Base-by-base conservation (phyloP, 495 filamentous ascomycete genomes). In the Chlorociboria aeruginascens region DNA sequence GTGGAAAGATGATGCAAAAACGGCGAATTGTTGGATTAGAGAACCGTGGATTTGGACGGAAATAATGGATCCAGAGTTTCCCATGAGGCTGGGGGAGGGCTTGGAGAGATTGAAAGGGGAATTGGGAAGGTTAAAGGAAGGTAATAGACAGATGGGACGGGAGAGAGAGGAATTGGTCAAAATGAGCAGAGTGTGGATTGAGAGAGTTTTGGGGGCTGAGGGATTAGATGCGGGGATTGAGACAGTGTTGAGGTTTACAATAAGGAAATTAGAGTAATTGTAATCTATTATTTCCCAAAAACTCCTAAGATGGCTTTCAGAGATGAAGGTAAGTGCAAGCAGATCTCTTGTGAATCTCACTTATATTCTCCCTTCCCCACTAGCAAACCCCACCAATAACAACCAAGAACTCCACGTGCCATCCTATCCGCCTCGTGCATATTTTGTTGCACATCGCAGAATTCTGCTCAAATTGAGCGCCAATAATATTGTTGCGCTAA, bases 21-120 rank as follows among this genome's bases (percentile, higher is more conserved):
- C 80, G 0, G 66, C 73, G 49, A 79, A 77, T 55, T 88, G 87
- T 63, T 74, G 78, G 50, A 77, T 89, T 56, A 77, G 76, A 58
- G 69, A 83, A 50, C 81, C 85, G 1, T 66, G 88, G 3, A 64
- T 84, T 11, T 85, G 83, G 20, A 61, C 87, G 8, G 71, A 73
- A 9, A 59, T 74, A 32, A 69, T 66, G 25, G 83, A 83, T 4
- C 66, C 78, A 10, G 74, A 74, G 3, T 95, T 95, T 66, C 88
- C 90, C 2, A 66, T 69, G 42, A 79, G 79, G 30, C 60, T 98
- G 34, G 73, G 78, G 33, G 68, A 69, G 44, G 72, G 78, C 10
- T 68, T 97, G 25, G 67, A 71, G 3, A 66, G 75, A 32, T 65
- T 97, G 53, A 67, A 66, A 40, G 61, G 61, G 25, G 68, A 63